Base-by-base conservation (phyloP, 345 rosid species). In the Abelmoschus esculentus region DNA sequence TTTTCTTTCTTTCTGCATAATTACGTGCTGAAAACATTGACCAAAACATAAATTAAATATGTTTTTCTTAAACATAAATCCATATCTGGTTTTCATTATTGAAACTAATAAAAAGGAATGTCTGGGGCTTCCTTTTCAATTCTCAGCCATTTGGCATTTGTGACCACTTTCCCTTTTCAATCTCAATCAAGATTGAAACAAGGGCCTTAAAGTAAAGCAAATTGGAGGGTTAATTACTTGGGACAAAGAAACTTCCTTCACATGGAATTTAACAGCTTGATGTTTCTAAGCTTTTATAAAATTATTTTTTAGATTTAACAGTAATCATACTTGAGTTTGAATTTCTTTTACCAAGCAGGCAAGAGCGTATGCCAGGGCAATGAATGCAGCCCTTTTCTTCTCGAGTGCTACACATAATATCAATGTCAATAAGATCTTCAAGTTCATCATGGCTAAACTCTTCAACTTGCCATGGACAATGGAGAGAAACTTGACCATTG, bases 331-430 rank as follows among this genome's bases (percentile, higher is more conserved):
- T 32, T 67, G 42, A 17, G 29, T n/a, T 22, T 61, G 0, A 9
- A 50, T 18, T 67, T 61, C n/a, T 46, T 49, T 22, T 22, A 1
- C 32, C 19, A 70, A 31, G 67, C 87, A 95, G 99, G 99, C 99
- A 61, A 84, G 99, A 72, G 92, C 96, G 50, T 91, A 95, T 63
- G 96, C 99, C 6, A 91, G 78, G 82, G 99, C 85, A 56, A 88
- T 95, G 96, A 91, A 95, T 73, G 99, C 89, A 54, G 85, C 91
- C 57, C 85, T 95, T 31, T 91, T 95, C 84, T 95, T 95, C 79
- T 95, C 99, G 44, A 95, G 99, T 81, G 89, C 99, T 3, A 88
- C 89, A 54, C 92, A 95, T 70, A 95, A 95, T 85, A 95, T 95
- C 22, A 91, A 95, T 44, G 99, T 95, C 50, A 91, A 86, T 96